Evolutionary conservation across 169 alveolate species (phyloP).

Genomic region (Plasmodium adleri): DNA sequence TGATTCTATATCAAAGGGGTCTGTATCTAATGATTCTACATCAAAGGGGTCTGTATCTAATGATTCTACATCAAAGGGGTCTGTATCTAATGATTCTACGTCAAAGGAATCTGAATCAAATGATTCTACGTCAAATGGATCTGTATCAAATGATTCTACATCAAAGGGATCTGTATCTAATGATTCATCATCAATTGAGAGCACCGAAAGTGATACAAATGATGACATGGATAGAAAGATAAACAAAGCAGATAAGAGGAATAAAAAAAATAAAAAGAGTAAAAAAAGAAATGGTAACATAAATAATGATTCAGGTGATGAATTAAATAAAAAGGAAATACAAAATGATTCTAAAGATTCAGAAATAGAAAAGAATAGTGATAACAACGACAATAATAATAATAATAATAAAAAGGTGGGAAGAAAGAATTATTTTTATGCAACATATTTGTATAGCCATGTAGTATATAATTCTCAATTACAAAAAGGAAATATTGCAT

Average conservation of each 20-base stretch:
- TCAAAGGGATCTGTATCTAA: too few relatives aligned
- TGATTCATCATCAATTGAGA: too few relatives aligned
- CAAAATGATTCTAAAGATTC: neutral
- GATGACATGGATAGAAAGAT: neutral
- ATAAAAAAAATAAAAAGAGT: neutral
- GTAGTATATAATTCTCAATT: conserved; percentile 18
- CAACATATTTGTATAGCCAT: conserved; percentile 43
- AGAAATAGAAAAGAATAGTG: conserved; percentile 7
- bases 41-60: too few relatives aligned
- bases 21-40: too few relatives aligned
- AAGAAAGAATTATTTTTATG: conserved; percentile 39
- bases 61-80: too few relatives aligned
- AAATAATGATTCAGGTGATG: neutral
- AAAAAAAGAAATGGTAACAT: neutral
- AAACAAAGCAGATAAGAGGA: neutral
- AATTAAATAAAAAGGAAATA: neutral
- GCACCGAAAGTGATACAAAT: neutral
- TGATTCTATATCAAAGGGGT: too few relatives aligned
- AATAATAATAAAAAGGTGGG: conserved; percentile 21
- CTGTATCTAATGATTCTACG: too few relatives aligned
- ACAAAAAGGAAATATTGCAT: neutral
- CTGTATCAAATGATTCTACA: too few relatives aligned
- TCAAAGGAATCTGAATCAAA: too few relatives aligned
- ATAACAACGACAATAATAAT: conserved; percentile 3
- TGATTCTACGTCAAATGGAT: too few relatives aligned